phyloP scores from a whole-genome alignment of 169 alveolate genomes.

The Perkinsus marinus region DNA sequence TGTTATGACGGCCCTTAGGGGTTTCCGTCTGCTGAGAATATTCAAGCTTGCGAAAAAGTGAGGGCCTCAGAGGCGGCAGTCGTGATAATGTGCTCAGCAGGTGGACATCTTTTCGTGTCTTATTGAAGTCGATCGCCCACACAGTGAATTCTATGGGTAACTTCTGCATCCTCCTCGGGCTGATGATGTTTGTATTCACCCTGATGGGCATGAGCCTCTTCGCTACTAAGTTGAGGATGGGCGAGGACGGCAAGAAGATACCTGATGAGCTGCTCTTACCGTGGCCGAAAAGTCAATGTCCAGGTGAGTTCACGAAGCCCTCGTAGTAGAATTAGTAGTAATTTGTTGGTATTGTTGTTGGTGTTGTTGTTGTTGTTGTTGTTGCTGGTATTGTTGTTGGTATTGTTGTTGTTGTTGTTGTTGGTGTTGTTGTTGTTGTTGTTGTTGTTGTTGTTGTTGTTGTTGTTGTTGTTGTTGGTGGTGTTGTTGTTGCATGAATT shows the following conservation, averaged over 20 bases:
- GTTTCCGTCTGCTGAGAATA: conserved; percentile 33
- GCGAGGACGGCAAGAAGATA: conserved; percentile 3
- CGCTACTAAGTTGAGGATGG: conserved; percentile 21
- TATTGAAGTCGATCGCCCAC: conserved; percentile 7
- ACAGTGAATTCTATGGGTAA: conserved; percentile 24
- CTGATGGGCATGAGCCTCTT: conserved; percentile 27
- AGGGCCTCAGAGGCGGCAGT: not conserved
- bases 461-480: not conserved
- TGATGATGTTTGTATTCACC: conserved; percentile 30
- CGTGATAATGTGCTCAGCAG: not conserved
- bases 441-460: no score
- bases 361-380: no score
- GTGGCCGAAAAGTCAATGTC: not conserved
- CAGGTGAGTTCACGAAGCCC: not conserved
- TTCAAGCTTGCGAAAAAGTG: conserved; percentile 29
- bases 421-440: no score
- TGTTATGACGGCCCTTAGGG: conserved; percentile 24
- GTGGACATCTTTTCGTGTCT: conserved; percentile 14
- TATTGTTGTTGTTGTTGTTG: no score
- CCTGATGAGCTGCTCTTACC: not conserved
- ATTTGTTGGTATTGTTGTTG: no score
- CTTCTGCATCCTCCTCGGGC: conserved; percentile 22
- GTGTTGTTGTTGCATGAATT: not conserved
- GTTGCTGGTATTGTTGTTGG: no score
- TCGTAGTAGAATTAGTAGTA: no score